Evolutionary conservation across 23 red algal genomes (phyloP).

Genomic region (Cyanidioschyzon merolae): DNA sequence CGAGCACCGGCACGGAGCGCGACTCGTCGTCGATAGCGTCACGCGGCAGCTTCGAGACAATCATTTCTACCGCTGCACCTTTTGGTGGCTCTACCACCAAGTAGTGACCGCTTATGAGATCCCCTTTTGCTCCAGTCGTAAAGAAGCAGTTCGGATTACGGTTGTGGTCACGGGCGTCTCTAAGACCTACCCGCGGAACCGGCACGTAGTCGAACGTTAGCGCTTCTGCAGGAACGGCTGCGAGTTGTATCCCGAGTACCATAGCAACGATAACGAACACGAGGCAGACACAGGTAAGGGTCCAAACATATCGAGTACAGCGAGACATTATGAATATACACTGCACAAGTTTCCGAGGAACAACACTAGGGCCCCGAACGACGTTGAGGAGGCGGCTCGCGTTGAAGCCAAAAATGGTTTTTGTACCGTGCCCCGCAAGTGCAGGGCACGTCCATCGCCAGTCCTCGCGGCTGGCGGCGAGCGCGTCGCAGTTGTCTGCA

Average conservation of each 20-base stretch:
- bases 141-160: conserved; percentile 14
- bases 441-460: too few relatives aligned
- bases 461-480: too few relatives aligned
- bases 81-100: conserved; percentile 6
- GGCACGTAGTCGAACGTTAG: conserved; percentile 17
- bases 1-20: neutral
- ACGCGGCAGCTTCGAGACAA: conserved; percentile 6
- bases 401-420: neutral
- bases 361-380: too few relatives aligned
- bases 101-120: conserved; percentile 6
- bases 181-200: neutral
- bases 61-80: conserved; percentile 1
- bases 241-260: neutral
- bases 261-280: neutral
- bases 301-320: neutral
- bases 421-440: too few relatives aligned
- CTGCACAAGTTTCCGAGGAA: too few relatives aligned
- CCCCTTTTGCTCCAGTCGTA: neutral
- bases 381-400: too few relatives aligned
- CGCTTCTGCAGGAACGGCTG: neutral
- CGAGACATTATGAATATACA: neutral
- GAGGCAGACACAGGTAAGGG: neutral
- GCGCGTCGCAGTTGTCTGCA: too few relatives aligned
- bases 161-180: conserved; percentile 7
- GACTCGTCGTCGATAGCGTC: neutral